phyloP scores from a whole-genome alignment of 208 protist genomes.

The Leishmania aethiopica region DNA sequence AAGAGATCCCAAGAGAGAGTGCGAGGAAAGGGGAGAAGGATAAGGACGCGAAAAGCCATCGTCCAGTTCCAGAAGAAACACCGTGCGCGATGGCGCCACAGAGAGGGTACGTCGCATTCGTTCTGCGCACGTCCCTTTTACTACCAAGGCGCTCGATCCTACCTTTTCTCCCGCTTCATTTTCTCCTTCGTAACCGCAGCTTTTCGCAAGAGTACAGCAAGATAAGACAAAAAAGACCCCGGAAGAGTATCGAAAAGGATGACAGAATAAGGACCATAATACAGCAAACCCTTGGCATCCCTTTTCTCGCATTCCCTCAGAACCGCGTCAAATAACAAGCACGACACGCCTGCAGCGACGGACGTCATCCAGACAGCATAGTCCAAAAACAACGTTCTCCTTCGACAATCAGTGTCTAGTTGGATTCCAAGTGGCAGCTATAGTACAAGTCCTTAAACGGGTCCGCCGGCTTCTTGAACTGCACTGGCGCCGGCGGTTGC shows the following conservation, averaged over 20 bases:
- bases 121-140: background rate
- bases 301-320: background rate
- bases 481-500: background rate
- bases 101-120: background rate
- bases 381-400: background rate
- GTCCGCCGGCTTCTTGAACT: constrained; percentile 30
- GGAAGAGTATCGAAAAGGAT: background rate
- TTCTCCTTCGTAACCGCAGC: background rate
- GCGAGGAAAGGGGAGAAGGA: background rate
- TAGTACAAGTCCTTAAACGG: constrained; percentile 59
- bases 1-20: background rate
- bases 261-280: background rate
- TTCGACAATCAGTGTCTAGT: background rate
- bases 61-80: background rate
- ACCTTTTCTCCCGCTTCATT: background rate
- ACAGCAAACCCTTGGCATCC: background rate
- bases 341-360: background rate
- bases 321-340: background rate
- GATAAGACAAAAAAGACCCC: background rate
- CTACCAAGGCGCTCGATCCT: background rate
- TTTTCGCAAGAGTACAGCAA: background rate
- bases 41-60: background rate
- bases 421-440: constrained; percentile 14
- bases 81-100: background rate
- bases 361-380: background rate